Base-by-base conservation (phyloP, 2,329 filamentous ascomycete genomes). In the Exophiala xenobiotica region DNA sequence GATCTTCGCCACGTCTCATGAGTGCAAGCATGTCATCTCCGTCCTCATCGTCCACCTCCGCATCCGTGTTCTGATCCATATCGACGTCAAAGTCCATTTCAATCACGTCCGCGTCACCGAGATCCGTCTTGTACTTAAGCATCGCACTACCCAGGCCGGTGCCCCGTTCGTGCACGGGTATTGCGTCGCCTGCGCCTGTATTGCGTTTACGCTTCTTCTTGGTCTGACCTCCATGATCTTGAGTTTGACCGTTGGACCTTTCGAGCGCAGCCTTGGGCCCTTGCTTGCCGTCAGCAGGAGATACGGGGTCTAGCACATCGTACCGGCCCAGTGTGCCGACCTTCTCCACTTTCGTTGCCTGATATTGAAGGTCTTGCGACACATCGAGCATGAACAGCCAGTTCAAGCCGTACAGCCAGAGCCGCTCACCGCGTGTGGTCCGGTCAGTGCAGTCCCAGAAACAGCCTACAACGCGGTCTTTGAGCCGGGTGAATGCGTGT, bases 321-420 rank as follows among this genome's bases (percentile, higher is more conserved):
- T 62, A 56, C 26, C 56, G 49, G 40, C 64, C 54, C 5, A 61
- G 57, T 14, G 48, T 60, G 8, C 54, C 51, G 7, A 49, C 29
- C 22, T 54, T 54, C 11, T 49, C 19, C 26, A 20, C 31, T 18
- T 14, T 31, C 11, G 29, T 8, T 6, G 37, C 35, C 3, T 49
- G 29, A n/a, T 22, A 26, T 16, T 72, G 67, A 42, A 93, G 78
- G 67, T 96, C 86, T 63, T 80, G 79, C 16, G 81, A 80, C 23
- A 95, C 74, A 67, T 97, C 90, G 54, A 99, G 82, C 91, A 97
- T 97, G 73, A 88, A 90, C 19, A 99, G 70, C 79, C 90, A 97
- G 1, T 81, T 85, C 33, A 83, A 81, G 5, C 92, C 91, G 64
- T 95, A 96, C 16, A 97, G 72, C 90, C 92, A 97, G 6, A 92